phyloP scores from a whole-genome alignment of 345 rosid species.

The Hevea brasiliensis region DNA sequence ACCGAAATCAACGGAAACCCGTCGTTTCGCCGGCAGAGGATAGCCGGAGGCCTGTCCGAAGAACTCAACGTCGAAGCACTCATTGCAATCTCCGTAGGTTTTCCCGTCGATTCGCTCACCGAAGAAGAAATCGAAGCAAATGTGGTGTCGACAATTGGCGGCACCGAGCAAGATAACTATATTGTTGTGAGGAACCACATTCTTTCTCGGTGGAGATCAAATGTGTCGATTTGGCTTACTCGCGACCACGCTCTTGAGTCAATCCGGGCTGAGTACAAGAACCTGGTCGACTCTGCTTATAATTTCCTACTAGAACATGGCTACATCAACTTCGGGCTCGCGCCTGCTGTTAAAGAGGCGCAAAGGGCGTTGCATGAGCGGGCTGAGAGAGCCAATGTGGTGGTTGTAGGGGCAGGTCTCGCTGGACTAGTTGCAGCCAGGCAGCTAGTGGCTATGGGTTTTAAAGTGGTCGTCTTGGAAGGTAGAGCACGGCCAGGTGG shows the following conservation, averaged over 20 bases:
- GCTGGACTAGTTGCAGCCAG: slow-evolving; percentile 89
- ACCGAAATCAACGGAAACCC: slow-evolving; percentile 76
- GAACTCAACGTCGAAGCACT: slow-evolving; percentile 79
- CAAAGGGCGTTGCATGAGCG: slow-evolving; percentile 53
- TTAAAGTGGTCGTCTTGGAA: slow-evolving; percentile 85
- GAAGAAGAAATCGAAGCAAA: slow-evolving; percentile 97
- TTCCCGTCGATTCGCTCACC: slow-evolving; percentile 83
- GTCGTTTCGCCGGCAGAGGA: slow-evolving; percentile 58
- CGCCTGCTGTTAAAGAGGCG: slow-evolving; percentile 67
- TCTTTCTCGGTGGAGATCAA: slow-evolving; percentile 78
- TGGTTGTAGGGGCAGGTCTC: slow-evolving; percentile 83
- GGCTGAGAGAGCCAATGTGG: slow-evolving; percentile 65
- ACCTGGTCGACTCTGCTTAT: slow-evolving; percentile 70
- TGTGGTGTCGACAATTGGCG: slow-evolving; percentile 68
- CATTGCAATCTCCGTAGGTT: slow-evolving; percentile 83
- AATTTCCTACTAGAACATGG: slow-evolving; percentile 76
- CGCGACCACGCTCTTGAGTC: slow-evolving; percentile 74
- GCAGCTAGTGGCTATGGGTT: slow-evolving; percentile 79
- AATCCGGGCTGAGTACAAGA: slow-evolving; percentile 66
- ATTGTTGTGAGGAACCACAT: slow-evolving; percentile 85
- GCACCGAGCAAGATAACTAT: slow-evolving; percentile 73
- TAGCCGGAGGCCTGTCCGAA: slow-evolving; percentile 48
- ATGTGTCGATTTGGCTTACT: slow-evolving; percentile 75
- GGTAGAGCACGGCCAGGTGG: slow-evolving; percentile 87
- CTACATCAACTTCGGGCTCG: slow-evolving; percentile 78